phyloP scores from a whole-genome alignment of 192 early-diverging fungal species.

The Mortierella claussenii region DNA sequence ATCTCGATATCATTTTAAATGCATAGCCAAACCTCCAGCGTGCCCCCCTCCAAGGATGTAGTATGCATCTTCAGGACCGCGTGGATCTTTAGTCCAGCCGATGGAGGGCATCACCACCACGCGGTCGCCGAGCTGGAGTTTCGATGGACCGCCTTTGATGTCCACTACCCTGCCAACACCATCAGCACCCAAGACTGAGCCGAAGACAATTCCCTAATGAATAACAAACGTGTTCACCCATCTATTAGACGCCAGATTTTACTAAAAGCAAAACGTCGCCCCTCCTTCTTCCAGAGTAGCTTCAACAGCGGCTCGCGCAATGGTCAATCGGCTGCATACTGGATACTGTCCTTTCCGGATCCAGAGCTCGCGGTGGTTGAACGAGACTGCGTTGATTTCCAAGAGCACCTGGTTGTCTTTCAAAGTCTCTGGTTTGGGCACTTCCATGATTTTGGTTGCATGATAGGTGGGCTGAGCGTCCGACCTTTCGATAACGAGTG shows the following conservation, averaged over 20 bases:
- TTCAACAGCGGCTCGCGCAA: too few species aligned
- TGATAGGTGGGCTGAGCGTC: constrained; percentile 20
- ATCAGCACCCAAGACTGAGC: constrained; percentile 67
- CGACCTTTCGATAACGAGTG: constrained; percentile 29
- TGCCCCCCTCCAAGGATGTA: constrained; percentile 52
- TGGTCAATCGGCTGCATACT: too few species aligned
- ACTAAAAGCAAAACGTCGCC: too few species aligned
- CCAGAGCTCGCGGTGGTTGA: constrained; percentile 53
- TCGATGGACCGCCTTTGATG: constrained; percentile 33
- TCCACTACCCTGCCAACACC: constrained; percentile 62
- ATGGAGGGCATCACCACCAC: constrained; percentile 64
- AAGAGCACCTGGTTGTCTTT: constrained; percentile 25
- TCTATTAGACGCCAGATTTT: neutral
- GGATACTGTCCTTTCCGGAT: constrained; percentile 65
- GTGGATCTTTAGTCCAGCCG: constrained; percentile 65
- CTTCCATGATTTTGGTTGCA: constrained; percentile 18
- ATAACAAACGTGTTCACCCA: neutral
- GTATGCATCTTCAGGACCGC: constrained; percentile 64
- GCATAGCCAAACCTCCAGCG: constrained; percentile 11
- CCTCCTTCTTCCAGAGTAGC: too few species aligned
- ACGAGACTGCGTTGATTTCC: constrained; percentile 34
- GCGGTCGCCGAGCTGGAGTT: constrained; percentile 33
- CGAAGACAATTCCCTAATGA: constrained; percentile 52
- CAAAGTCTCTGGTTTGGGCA: constrained; percentile 15
- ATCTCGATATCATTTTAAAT: too few species aligned